phyloP scores from a whole-genome alignment of 164 flowering plant species.

The Warburgia ugandensis region DNA sequence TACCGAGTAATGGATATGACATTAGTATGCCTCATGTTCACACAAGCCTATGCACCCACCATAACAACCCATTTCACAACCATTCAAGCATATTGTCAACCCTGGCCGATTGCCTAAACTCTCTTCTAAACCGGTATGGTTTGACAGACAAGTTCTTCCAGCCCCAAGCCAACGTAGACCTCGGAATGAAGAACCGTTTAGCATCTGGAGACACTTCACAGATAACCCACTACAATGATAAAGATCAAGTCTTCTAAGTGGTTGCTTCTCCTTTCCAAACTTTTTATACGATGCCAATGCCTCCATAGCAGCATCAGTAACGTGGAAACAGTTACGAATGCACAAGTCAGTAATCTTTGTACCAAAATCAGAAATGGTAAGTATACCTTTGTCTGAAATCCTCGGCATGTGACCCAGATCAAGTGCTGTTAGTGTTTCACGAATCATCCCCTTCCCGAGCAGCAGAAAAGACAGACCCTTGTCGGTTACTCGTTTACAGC shows the following conservation, averaged over 20 bases:
- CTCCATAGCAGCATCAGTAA: constrained; percentile 30
- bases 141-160: constrained; percentile 20
- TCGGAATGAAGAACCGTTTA: constrained; percentile 22
- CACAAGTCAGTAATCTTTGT: constrained; percentile 26
- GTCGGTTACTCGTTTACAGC: constrained; percentile 41
- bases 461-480: constrained; percentile 28
- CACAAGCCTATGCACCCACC: constrained; percentile 24
- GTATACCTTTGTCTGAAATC: constrained; percentile 28
- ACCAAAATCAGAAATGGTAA: constrained; percentile 13
- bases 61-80: constrained; percentile 44
- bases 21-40: neutral
- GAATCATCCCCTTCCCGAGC: constrained; percentile 17
- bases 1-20: neutral
- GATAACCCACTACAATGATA: constrained; percentile 27
- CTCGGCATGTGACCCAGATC: constrained; percentile 40
- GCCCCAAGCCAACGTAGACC: constrained; percentile 42
- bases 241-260: constrained; percentile 35
- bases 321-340: constrained; percentile 25
- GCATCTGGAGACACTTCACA: constrained; percentile 4
- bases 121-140: no score
- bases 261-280: constrained; percentile 5
- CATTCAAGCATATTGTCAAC: constrained; percentile 34
- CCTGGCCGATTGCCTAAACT: constrained; percentile 20
- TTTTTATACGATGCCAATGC: constrained; percentile 21
- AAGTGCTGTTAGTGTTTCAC: constrained; percentile 22